Evolutionary conservation across 331 rosid genomes (phyloP).

Genomic region (Rhamnella rubrinervis): DNA sequence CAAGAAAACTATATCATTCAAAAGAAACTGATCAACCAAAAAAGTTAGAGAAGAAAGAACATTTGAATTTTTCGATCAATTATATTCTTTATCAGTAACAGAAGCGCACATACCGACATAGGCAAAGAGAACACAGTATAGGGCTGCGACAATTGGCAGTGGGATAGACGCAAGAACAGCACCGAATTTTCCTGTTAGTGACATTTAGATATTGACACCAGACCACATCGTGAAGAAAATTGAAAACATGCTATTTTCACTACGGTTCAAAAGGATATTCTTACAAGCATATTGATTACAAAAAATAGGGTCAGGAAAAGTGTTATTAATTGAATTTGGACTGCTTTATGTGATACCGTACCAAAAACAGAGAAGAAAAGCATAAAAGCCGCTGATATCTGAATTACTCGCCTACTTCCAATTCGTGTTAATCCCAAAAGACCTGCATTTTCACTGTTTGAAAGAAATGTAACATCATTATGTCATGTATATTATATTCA

Average conservation of each 20-base stretch:
- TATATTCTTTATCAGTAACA: not conserved
- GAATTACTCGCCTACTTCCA: constrained; percentile 83
- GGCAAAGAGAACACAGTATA: constrained; percentile 78
- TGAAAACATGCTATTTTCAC: not conserved
- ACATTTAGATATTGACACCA: constrained; percentile 8
- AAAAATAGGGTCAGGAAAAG: not conserved
- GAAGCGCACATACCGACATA: constrained; percentile 60
- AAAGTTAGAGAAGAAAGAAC: too few species aligned
- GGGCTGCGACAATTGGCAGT: constrained; percentile 72
- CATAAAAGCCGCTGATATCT: constrained; percentile 83
- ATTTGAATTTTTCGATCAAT: too few species aligned
- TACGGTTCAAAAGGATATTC: too few species aligned
- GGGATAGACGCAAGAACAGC: constrained; percentile 89
- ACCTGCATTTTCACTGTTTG: constrained; percentile 84
- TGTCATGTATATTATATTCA: not conserved
- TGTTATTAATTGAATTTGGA: not conserved
- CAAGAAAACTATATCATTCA: too few species aligned
- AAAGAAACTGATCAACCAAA: too few species aligned
- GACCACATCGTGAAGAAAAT: not conserved
- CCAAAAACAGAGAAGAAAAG: constrained; percentile 86
- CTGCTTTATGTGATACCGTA: constrained; percentile 15
- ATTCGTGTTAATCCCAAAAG: constrained; percentile 72
- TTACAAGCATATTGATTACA: too few species aligned
- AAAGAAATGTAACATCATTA: constrained; percentile 21
- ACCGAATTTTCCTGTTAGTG: constrained; percentile 73